Base-by-base conservation (phyloP, 2,329 filamentous ascomycete species). In the Hyphodiscus sp. region DNA sequence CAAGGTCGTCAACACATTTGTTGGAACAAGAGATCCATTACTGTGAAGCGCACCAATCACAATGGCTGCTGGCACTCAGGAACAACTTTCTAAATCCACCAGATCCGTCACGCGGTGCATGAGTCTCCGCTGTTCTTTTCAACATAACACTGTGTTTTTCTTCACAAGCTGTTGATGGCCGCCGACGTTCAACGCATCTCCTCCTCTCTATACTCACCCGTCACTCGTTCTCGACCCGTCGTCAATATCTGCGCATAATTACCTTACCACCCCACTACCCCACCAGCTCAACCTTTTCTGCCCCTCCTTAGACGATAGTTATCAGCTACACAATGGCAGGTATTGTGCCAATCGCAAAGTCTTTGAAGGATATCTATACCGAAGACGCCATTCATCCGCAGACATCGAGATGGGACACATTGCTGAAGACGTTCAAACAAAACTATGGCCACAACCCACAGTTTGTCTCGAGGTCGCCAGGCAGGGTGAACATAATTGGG, bases 401-500 rank as follows among this genome's bases (percentile, higher is more conserved):
- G 70, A 79, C 76, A 45, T 74, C 79, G 61, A 80, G 94, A 71
- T 97, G 92, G 88, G 81, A 86, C 63, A 76, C 73, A 44, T 78
- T 97, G 44, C 74, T 92, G 43, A 73, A 79, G 49, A 78, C 79
- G 61, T 97, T 97, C 72, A 75, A 84, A 61, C 72, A 79, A 54
- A 74, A 73, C 43, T 95, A 92, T 71, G 85, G 83, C 62, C 78
- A 82, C 49, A 74, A 78, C 16, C 84, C 91, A 41, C 80, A 87
- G 55, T 96, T 96, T 65, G 83, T 97, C 19, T 82, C 92, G 10
- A 85, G 94, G 58, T 96, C 91, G 52, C 94, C 94, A 1, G 94
- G 94, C 56, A 83, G 94, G 61, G 94, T 99, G 61, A 97, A 97
- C 75, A 94, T 99, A 67, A 96, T 99, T 68, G 94, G 94, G 70